A percentile compares a stretch with the other conserved stretches of the same genome.
These are phyloP conservation scores for Fraxinus sp. DNA, from an alignment of 305 asterid species.

Conservation along the genomic window DNA sequence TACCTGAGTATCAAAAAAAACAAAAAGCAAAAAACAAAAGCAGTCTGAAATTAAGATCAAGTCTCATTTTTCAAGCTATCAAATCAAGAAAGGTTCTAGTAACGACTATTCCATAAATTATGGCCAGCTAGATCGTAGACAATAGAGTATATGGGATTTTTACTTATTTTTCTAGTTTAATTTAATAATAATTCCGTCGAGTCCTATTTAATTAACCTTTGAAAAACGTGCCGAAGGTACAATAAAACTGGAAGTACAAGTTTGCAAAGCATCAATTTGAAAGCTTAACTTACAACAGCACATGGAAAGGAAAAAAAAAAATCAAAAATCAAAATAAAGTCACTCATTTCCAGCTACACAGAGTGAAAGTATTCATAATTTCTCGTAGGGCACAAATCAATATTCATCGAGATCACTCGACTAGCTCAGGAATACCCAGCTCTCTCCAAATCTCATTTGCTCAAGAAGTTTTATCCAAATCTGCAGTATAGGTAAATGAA, in stretches of 20 bases:
- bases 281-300: constrained; percentile 21
- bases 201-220: too few relatives aligned
- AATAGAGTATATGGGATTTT: too few relatives aligned
- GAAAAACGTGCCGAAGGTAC: not conserved
- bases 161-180: not conserved
- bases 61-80: too few relatives aligned
- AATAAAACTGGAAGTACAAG: constrained; percentile 11
- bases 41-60: too few relatives aligned
- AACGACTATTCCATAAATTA: too few relatives aligned
- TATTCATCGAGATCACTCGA: constrained; percentile 15
- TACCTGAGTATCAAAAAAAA: too few relatives aligned
- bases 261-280: constrained; percentile 6
- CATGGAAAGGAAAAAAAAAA: constrained; percentile 21
- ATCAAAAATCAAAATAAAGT: constrained; percentile 6
- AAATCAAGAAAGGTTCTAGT: too few relatives aligned
- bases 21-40: too few relatives aligned
- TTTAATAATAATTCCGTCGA: too few relatives aligned
- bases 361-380: constrained; percentile 16
- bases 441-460: constrained; percentile 20
- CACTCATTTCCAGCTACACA: constrained; percentile 25
- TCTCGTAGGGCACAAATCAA: constrained; percentile 16
- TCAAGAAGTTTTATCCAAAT: constrained; percentile 49
- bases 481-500: constrained; percentile 33
- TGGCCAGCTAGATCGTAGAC: not conserved
- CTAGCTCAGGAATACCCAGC: constrained; percentile 10